Evolutionary conservation across 2,329 filamentous ascomycete species (phyloP), one percentile per base, ranked within the genome.

Genomic region (Clonostachys byssicola): DNA sequence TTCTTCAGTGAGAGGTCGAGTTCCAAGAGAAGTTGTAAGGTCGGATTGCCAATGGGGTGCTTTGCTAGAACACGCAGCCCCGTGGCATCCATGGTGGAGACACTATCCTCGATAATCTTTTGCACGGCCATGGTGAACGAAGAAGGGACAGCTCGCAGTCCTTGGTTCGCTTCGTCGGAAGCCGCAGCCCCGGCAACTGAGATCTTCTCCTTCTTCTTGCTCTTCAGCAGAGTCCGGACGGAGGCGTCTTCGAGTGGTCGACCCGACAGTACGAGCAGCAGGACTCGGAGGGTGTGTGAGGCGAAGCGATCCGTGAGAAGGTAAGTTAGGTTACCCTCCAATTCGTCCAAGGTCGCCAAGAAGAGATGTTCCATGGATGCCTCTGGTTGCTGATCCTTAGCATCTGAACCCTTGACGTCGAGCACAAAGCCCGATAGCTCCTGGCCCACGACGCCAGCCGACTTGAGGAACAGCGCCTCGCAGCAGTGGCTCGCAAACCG

Each of bases 401-500:
- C 56, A 17, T 70, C 67, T 8, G 73, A 72, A 18, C 73, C 72
- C 17, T 63, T 65, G 14, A 63, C 64, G 36, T 72, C 70, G 34
- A 72, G 51, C n/a, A 63, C 64, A 14, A 45, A 43, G 30, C 44
- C 47, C 2, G 62, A 76, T 64, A 89, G 67, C 66, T 96, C 92
- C 51, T 85, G 74, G 13, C 86, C 87, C 36, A 96, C 88, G 12
- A 87, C 71, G 1, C 88, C 86, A 0, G 92, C 92, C 2, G 89
- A 87, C 53, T 88, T 83, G 43, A 92, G 74, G 65, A 99, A 97
- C 34, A 99, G 77, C 23, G 89, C 89, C 70, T 99, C 94, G 64
- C 92, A 96, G 69, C 92, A 97, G 72, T 99, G 94, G 51, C 92
- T 95, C 6, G 94, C 94, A 60, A 99, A 99, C 16, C 94, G 87